These are phyloP conservation scores for Stagonosporopsis vannaccii DNA, from an alignment of 2,329 filamentous ascomycete genomes.

Conservation along the genomic window DNA sequence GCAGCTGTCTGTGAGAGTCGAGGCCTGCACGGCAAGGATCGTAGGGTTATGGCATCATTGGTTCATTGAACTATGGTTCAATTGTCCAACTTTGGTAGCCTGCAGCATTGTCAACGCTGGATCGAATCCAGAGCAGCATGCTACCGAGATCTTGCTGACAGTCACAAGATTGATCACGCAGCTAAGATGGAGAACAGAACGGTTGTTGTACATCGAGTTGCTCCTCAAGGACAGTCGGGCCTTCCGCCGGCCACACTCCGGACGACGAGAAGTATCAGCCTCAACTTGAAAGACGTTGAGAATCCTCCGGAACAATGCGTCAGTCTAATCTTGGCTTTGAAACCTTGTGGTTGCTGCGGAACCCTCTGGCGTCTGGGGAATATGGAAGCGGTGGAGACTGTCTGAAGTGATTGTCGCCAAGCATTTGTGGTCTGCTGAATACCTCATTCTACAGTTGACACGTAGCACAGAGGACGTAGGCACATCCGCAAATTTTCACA, in stretches of 20 bases:
- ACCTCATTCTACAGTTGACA: constrained; percentile 14
- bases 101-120: constrained; percentile 9
- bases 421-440: constrained; percentile 1
- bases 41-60: constrained; percentile 6
- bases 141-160: constrained; percentile 4
- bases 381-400: constrained; percentile 4
- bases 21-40: background rate
- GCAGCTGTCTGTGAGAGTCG: constrained; percentile 5
- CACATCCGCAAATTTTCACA: constrained; percentile 14
- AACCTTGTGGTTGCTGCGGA: constrained; percentile 3
- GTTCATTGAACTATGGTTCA: background rate
- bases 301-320: background rate
- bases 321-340: constrained; percentile 3
- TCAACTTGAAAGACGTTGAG: background rate
- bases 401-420: constrained; percentile 5
- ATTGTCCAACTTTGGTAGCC: constrained; percentile 4
- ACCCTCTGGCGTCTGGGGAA: constrained; percentile 3
- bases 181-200: background rate
- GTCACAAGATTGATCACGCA: constrained; percentile 7
- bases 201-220: constrained; percentile 2
- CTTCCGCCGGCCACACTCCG: constrained; percentile 8
- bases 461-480: constrained; percentile 19
- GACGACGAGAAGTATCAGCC: constrained; percentile 6
- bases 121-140: background rate
- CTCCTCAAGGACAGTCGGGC: constrained; percentile 3